Conservation (phyloP, 257 asterid species). For the Anisodus tanguticus region DNA sequence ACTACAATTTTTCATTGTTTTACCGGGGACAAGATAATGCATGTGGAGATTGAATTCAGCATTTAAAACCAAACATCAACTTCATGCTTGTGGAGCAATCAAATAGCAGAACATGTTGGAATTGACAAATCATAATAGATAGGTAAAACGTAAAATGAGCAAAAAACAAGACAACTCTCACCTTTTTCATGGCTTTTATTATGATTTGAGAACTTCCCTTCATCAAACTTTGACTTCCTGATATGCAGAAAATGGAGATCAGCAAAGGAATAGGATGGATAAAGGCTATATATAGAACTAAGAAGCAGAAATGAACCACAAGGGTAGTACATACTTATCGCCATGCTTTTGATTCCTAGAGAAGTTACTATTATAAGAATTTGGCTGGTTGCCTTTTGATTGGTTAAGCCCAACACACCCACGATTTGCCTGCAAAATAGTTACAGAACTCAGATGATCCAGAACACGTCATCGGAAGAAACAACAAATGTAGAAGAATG, state of each 20-base stretch:
- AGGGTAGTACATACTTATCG: constrained; percentile 55
- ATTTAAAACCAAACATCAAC: background rate
- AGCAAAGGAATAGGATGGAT: constrained; percentile 33
- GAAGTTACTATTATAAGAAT: constrained; percentile 51
- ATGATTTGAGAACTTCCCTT: constrained; percentile 54
- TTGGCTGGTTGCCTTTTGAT: constrained; percentile 50
- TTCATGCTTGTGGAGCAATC: background rate
- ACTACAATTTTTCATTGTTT: background rate
- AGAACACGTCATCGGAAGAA: background rate
- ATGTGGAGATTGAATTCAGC: background rate
- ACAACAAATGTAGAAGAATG: background rate
- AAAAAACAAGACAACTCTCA: constrained; percentile 35
- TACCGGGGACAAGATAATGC: background rate
- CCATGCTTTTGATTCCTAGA: constrained; percentile 50
- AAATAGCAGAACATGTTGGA: constrained; percentile 9
- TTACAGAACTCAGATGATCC: constrained; percentile 36
- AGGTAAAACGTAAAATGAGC: background rate
- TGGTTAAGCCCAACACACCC: constrained; percentile 47
- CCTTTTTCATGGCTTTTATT: constrained; percentile 62
- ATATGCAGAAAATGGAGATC: constrained; percentile 47
- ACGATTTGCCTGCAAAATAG: constrained; percentile 55
- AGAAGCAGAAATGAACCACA: constrained; percentile 26
- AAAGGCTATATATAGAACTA: constrained; percentile 8
- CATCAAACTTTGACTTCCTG: constrained; percentile 48
- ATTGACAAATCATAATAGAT: constrained; percentile 13